Percentiles rank a stretch among this genome's conserved stretches.
Conservation (phyloP, 2,329 filamentous ascomycete species). For the Fusarium nelsonii region DNA sequence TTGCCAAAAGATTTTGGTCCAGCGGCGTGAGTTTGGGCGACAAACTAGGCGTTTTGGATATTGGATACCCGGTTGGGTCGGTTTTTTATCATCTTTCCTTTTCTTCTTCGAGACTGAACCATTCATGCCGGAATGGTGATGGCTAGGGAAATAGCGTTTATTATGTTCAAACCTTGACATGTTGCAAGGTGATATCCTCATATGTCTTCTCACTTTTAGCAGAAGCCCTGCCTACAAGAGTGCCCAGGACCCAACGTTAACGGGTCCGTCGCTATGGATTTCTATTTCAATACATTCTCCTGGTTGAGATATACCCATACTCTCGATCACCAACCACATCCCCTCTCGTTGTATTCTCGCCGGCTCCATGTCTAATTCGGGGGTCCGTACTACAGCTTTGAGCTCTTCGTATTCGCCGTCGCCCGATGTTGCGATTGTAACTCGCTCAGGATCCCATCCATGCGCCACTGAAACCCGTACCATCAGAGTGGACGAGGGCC, state of each 20-base stretch:
- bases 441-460: conserved; percentile 76
- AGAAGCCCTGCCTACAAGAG: conserved; percentile 24
- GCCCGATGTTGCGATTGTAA: conserved; percentile 73
- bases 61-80: conserved; percentile 46
- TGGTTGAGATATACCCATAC: conserved; percentile 69
- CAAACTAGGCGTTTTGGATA: conserved; percentile 43
- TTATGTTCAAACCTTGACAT: conserved; percentile 18
- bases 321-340: conserved; percentile 85
- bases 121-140: conserved; percentile 32
- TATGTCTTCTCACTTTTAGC: neutral
- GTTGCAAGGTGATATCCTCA: conserved; percentile 9
- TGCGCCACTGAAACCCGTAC: conserved; percentile 80
- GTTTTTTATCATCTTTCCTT: conserved; percentile 23
- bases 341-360: conserved; percentile 66
- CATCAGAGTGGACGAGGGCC: conserved; percentile 61
- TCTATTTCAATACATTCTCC: conserved; percentile 64
- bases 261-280: conserved; percentile 62
- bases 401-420: conserved; percentile 81
- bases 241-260: conserved; percentile 61
- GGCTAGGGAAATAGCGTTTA: conserved; percentile 28
- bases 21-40: conserved; percentile 17
- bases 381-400: conserved; percentile 73
- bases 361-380: conserved; percentile 80
- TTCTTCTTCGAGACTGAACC: conserved; percentile 15
- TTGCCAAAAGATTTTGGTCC: conserved; percentile 4